Conservation (phyloP, 805 yeast genomes). For the Saccharomycopsis vini region DNA sequence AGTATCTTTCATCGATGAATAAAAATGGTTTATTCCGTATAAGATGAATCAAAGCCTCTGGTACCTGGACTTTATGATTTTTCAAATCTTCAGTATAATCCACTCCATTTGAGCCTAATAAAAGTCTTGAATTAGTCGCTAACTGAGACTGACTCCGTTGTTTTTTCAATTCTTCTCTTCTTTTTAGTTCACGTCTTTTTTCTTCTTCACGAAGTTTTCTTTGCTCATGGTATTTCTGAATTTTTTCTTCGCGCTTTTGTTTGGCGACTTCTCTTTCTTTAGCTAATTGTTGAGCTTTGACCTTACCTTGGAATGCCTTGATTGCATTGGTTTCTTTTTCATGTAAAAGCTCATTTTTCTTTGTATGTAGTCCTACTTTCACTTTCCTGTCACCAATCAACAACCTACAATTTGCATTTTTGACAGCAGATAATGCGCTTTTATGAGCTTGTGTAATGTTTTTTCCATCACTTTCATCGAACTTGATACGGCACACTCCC, state of each 20-base stretch:
- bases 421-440: conserved; percentile 38
- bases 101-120: too few relatives aligned
- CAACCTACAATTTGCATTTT: conserved; percentile 31
- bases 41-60: too few relatives aligned
- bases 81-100: too few relatives aligned
- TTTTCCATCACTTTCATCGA: conserved; percentile 45
- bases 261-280: conserved; percentile 22
- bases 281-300: conserved; percentile 29
- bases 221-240: conserved; percentile 10
- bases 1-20: conserved; percentile 41
- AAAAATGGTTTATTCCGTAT: conserved; percentile 54
- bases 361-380: conserved; percentile 44
- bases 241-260: conserved; percentile 8
- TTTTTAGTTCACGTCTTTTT: conserved; percentile 9
- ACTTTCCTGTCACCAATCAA: conserved; percentile 46
- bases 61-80: conserved; percentile 28
- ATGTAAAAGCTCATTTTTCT: conserved; percentile 31
- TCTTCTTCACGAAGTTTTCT: conserved; percentile 19
- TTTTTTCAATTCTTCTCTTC: conserved; percentile 16
- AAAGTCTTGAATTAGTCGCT: too few relatives aligned
- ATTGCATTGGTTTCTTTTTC: conserved; percentile 25
- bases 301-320: conserved; percentile 32
- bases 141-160: too few relatives aligned
- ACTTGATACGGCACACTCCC: conserved; percentile 59
- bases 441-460: conserved; percentile 38